Base-by-base conservation (phyloP, 106 monocot genomes). In the Platanthera zijinensis region DNA sequence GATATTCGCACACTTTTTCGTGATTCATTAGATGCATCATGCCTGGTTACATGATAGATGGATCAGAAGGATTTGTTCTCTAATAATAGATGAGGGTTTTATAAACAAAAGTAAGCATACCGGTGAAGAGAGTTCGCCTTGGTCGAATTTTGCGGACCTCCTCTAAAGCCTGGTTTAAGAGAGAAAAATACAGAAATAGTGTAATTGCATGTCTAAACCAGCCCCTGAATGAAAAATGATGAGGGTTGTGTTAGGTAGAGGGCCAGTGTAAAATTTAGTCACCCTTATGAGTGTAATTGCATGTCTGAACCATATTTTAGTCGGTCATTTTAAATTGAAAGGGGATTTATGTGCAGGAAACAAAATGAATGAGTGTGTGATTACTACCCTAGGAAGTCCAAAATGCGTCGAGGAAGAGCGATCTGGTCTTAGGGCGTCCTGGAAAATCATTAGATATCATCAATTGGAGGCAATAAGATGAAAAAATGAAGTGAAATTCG, bases 21-120 rank as follows among this genome's bases (percentile, higher is more conserved):
- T 99, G 97, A 62, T 99, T 91, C 93, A 97, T 97, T 64, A 91
- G 80, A 84, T 97, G 93, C 91, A 91, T 96, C 96, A 96, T 96
- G 13, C 96, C 96, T 96, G 6, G 47, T 30, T 14, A 77, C 19
- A 73, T 50, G 28, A 48, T 70, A 70, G 4, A 48, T 15, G 28
- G 32, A 70, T 70, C 70, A 48, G 32, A 14, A 46, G 56, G n/a
- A 17, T n/a, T 56, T 56, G 56, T 63, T 21, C 62, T 62, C 6
- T 25, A 63, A 63, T 25, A 56, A 54, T 12, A 54, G 54, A 21
- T 19, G 19, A 19, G 21, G 7, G 5, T 19, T 19, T 8, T 18
- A 19, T n/a, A 19, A 4, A 39, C 39, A 53, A 4, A 6, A 30
- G 46, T 48, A 48, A 70, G 25, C 48, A n/a, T 91, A 97, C 94